phyloP scores from a whole-genome alignment of 352 stramenopile genomes.

The Nothophytophthora sp. region DNA sequence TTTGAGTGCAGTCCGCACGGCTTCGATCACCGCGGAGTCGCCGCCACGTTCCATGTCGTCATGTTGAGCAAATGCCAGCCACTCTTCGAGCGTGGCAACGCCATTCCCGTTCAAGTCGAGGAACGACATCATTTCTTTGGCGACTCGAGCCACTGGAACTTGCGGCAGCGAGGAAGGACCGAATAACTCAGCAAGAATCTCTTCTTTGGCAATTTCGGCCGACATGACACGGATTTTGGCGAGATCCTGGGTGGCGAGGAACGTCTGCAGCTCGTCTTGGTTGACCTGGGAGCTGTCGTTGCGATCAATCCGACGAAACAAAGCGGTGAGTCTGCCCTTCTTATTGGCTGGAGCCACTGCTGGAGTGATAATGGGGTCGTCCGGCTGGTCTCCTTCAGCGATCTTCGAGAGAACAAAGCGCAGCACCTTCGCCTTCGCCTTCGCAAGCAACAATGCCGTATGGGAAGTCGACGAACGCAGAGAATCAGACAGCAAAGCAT shows the following conservation, averaged over 20 bases:
- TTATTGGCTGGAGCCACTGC: neutral
- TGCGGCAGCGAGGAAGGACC: constrained; percentile 9
- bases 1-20: constrained; percentile 18
- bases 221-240: no score
- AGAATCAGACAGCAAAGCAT: neutral
- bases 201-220: constrained; percentile 6
- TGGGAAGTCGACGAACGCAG: neutral
- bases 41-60: constrained; percentile 1
- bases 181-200: constrained; percentile 14
- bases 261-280: constrained; percentile 46
- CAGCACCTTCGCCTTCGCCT: constrained; percentile 13
- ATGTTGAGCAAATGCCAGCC: constrained; percentile 38
- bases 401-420: constrained; percentile 23
- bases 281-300: constrained; percentile 63
- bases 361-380: no score
- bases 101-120: constrained; percentile 61
- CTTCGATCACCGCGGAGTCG: constrained; percentile 22
- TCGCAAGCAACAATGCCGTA: constrained; percentile 9
- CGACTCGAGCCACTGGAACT: constrained; percentile 8
- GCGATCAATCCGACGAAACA: constrained; percentile 54
- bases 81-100: constrained; percentile 58
- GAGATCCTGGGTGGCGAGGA: constrained; percentile 29
- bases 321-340: constrained; percentile 13
- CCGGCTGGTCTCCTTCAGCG: neutral
- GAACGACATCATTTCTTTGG: constrained; percentile 35